Percentiles rank a stretch among this genome's conserved stretches.
phyloP scores from a whole-genome alignment of 495 filamentous ascomycete genomes.

The Podospora comata region DNA sequence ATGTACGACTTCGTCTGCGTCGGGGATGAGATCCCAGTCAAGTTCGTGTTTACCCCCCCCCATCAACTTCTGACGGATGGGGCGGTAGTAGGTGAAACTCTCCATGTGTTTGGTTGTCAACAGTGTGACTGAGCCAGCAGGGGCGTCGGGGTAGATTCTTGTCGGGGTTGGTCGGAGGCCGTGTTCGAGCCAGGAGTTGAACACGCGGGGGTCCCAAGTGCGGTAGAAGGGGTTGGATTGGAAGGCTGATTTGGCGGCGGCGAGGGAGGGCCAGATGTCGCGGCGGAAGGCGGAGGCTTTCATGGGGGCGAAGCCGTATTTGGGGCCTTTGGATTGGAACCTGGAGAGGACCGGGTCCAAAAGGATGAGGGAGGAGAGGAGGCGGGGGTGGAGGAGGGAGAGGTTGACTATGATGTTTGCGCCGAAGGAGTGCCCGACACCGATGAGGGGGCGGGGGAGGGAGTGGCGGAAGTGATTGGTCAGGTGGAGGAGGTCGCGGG shows the following conservation, averaged over 20 bases:
- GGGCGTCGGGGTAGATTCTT: conserved; percentile 45
- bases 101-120: conserved; percentile 65
- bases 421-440: conserved; percentile 88
- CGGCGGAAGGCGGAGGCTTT: conserved; percentile 53
- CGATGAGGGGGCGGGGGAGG: conserved; percentile 86
- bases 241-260: conserved; percentile 60
- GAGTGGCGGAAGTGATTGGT: conserved; percentile 77
- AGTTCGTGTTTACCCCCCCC: neutral
- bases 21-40: conserved; percentile 19
- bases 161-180: conserved; percentile 58
- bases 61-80: conserved; percentile 27
- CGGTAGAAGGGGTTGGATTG: conserved; percentile 61
- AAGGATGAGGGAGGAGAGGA: conserved; percentile 71
- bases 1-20: conserved; percentile 15
- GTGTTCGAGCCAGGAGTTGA: conserved; percentile 61
- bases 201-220: conserved; percentile 69
- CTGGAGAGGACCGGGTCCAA: conserved; percentile 68
- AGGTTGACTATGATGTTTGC: conserved; percentile 61
- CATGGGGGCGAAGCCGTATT: conserved; percentile 31
- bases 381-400: conserved; percentile 74
- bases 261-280: conserved; percentile 68
- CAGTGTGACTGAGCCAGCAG: conserved; percentile 45
- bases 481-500: conserved; percentile 82
- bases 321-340: conserved; percentile 33
- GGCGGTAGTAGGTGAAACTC: conserved; percentile 52